A percentile compares a stretch with the other conserved stretches of the same genome.
Evolutionary conservation across 2,329 filamentous ascomycete species (phyloP).

Genomic region (Phialocephala sp.): DNA sequence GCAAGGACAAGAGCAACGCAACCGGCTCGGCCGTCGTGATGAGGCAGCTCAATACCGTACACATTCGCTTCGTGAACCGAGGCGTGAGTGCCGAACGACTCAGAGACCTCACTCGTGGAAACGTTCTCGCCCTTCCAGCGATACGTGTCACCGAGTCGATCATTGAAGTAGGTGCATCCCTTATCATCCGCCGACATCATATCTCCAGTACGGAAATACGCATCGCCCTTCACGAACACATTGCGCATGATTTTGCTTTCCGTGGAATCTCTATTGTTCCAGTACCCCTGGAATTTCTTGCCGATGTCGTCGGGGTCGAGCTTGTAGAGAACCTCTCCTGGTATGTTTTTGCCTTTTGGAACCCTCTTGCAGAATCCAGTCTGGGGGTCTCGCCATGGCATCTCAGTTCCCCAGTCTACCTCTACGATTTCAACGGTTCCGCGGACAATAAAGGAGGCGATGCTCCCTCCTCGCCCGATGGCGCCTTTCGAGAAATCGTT

Average conservation of each 20-base stretch:
- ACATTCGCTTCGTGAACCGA: conserved; percentile 80
- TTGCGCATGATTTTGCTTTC: conserved; percentile 74
- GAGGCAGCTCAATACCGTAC: conserved; percentile 79
- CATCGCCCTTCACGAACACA: conserved; percentile 77
- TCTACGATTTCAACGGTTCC: conserved; percentile 63
- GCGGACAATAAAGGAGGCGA: conserved; percentile 63
- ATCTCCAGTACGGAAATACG: conserved; percentile 86
- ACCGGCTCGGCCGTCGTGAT: conserved; percentile 83
- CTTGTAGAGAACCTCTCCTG: conserved; percentile 78
- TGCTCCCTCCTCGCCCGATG: conserved; percentile 72
- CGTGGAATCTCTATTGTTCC: conserved; percentile 73
- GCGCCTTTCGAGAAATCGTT: conserved; percentile 79
- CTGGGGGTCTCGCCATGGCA: conserved; percentile 68
- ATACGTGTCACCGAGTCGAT: conserved; percentile 80
- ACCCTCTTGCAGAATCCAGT: conserved; percentile 72
- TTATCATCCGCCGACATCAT: conserved; percentile 73
- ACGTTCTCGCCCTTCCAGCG: conserved; percentile 87
- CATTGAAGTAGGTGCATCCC: conserved; percentile 78
- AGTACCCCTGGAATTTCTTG: conserved; percentile 81
- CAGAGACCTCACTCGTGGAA: conserved; percentile 81
- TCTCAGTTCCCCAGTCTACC: conserved; percentile 73
- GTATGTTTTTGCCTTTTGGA: conserved; percentile 55
- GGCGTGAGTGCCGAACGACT: conserved; percentile 71
- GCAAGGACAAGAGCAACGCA: conserved; percentile 74
- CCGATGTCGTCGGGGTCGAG: conserved; percentile 69